These are phyloP conservation scores for Coleophoma eucalyptorum DNA, from an alignment of 2,329 filamentous ascomycete genomes.

Conservation along the genomic window DNA sequence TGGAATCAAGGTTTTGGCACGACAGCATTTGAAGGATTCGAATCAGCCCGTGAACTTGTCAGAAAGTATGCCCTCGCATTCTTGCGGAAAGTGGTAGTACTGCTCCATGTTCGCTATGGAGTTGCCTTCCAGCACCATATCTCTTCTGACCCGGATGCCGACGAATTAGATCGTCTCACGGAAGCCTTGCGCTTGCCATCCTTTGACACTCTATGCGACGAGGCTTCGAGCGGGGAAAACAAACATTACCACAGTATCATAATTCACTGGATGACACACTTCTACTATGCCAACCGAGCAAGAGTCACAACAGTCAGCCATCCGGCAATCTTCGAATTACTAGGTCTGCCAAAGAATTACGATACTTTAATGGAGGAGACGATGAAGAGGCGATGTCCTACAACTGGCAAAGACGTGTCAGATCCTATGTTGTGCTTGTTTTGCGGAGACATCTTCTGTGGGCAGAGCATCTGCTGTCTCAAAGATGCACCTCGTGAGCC, in stretches of 20 bases:
- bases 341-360: slow-evolving; percentile 88
- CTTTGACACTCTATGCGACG: slow-evolving; percentile 72
- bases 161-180: slow-evolving; percentile 80
- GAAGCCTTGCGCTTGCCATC: slow-evolving; percentile 71
- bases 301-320: slow-evolving; percentile 54
- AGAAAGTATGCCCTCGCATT: slow-evolving; percentile 87
- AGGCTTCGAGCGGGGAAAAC: slow-evolving; percentile 16
- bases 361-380: slow-evolving; percentile 91
- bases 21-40: slow-evolving; percentile 41
- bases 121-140: slow-evolving; percentile 78
- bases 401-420: slow-evolving; percentile 83
- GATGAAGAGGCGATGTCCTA: slow-evolving; percentile 78
- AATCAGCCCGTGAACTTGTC: slow-evolving; percentile 56
- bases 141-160: slow-evolving; percentile 57
- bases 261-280: slow-evolving; percentile 63
- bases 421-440: slow-evolving; percentile 92
- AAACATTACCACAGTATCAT: slow-evolving; percentile 39
- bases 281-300: not conserved
- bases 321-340: slow-evolving; percentile 88
- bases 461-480: slow-evolving; percentile 88
- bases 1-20: not conserved
- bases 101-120: slow-evolving; percentile 84
- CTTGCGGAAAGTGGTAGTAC: slow-evolving; percentile 77
- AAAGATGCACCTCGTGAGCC: slow-evolving; percentile 38
- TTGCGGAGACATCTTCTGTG: slow-evolving; percentile 96